Percentiles rank a stretch among this genome's conserved stretches.
phyloP scores from a whole-genome alignment of 495 filamentous ascomycete species.

The Neohortaea acidophila region DNA sequence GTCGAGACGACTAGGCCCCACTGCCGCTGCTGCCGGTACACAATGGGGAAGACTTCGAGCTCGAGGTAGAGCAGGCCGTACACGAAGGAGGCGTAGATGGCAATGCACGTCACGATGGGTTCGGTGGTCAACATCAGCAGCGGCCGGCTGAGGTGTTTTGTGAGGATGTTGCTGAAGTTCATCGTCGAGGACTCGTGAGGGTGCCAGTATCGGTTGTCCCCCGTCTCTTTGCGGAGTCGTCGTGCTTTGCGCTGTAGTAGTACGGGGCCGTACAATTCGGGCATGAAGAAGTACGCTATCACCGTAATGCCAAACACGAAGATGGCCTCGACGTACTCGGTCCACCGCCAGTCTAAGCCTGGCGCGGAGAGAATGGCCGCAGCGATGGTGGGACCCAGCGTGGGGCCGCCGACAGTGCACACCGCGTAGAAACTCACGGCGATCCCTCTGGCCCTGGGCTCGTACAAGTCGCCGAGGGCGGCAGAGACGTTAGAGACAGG shows the following conservation, averaged over 20 bases:
- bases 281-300: slow-evolving; percentile 9
- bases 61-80: slow-evolving; percentile 28
- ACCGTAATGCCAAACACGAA: slow-evolving; percentile 9
- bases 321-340: slow-evolving; percentile 18
- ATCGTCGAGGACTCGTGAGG: slow-evolving; percentile 16
- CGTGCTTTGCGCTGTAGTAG: slow-evolving; percentile 17
- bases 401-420: slow-evolving; percentile 28
- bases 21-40: slow-evolving; percentile 37
- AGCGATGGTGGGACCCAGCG: slow-evolving; percentile 21
- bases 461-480: slow-evolving; percentile 37
- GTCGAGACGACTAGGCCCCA: slow-evolving; percentile 29
- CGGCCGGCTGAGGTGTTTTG: slow-evolving; percentile 16
- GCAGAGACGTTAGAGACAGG: slow-evolving; percentile 29
- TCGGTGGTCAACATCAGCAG: slow-evolving; percentile 17
- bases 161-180: slow-evolving; percentile 12
- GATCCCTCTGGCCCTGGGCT: slow-evolving; percentile 25
- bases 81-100: slow-evolving; percentile 19
- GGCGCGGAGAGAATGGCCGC: slow-evolving; percentile 16
- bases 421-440: slow-evolving; percentile 29
- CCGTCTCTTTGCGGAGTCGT: slow-evolving; percentile 16
- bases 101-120: slow-evolving; percentile 18
- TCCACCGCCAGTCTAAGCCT: slow-evolving; percentile 19
- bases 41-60: slow-evolving; percentile 35
- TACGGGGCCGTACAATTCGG: slow-evolving; percentile 13
- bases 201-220: slow-evolving; percentile 19